Evolutionary conservation across 2,329 filamentous ascomycete genomes (phyloP), one percentile per base, ranked within the genome.

Genomic region (Colletotrichum sp.): DNA sequence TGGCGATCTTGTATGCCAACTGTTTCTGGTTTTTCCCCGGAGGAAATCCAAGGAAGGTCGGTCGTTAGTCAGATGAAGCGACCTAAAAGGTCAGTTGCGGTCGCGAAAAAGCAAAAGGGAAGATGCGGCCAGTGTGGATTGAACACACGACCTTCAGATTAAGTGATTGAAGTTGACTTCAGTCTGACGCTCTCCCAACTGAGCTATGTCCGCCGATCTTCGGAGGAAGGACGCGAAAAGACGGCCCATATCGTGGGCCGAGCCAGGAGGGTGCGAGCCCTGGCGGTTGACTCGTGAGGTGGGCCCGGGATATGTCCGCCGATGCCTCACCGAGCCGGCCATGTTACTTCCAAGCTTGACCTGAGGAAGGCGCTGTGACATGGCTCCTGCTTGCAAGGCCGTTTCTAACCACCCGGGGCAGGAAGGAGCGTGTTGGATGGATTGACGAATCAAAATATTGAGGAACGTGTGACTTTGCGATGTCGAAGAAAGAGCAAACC

Each of bases 201-300:
- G 67, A 69, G 67, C 67, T 60, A 69, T 69, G 67, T 60, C 67
- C 67, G 67, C 67, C 52, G 34, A 60, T 69, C 30, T 44, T 60
- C 44, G 34, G 12, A 44, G 15, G 2, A n/a, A n/a, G n/a, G n/a
- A n/a, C n/a, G 12, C 1, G 7, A n/a, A 16, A 12, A 24, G 7
- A 18, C 5, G 4, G 12, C 2, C 1, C 1, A 72, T 26, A 67
- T 32, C 2, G n/a, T 66, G 18, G 15, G 4, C 6, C 5, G 8
- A 0, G 18, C 3, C 44, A 48, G 4, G n/a, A 16, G 32, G 48
- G 48, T 24, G 22, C 16, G 5, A 60, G 24, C n/a, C 60, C 55
- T 69, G 68, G 30, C 28, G 67, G 24, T 69, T 69, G 24, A 69
- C 52, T 69, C 55, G 5, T 26, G 26, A 9, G 22, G 28, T 62